Conservation (phyloP, 108 stramenopile genomes). For the Cyclotella cryptica region DNA sequence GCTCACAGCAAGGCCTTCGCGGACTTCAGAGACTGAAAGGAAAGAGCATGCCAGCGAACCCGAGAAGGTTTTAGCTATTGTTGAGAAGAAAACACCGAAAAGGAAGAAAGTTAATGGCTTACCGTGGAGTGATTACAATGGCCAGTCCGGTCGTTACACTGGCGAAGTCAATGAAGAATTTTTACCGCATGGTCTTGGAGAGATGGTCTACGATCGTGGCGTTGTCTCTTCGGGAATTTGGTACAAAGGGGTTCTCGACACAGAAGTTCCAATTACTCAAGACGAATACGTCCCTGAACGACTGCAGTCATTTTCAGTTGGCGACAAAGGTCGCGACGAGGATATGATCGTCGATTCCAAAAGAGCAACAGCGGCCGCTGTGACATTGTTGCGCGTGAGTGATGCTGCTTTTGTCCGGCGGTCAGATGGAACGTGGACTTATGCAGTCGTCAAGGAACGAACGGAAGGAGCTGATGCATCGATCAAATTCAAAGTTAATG, state of each 20-base stretch:
- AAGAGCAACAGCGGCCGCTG: slow-evolving; percentile 30
- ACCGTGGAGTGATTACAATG: slow-evolving; percentile 57
- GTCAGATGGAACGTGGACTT: slow-evolving; percentile 54
- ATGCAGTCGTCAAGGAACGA: slow-evolving; percentile 43
- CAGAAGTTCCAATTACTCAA: slow-evolving; percentile 32
- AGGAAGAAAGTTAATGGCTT: slow-evolving; percentile 49
- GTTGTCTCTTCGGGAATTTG: slow-evolving; percentile 46
- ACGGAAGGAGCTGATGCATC: slow-evolving; percentile 31
- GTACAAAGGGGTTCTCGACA: slow-evolving; percentile 56
- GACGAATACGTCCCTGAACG: slow-evolving; percentile 24
- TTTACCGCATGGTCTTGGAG: slow-evolving; percentile 41
- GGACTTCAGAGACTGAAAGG: background rate
- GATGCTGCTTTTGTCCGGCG: slow-evolving; percentile 54
- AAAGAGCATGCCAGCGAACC: background rate
- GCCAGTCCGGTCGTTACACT: slow-evolving; percentile 48
- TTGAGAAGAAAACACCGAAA: slow-evolving; percentile 17
- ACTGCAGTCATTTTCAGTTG: slow-evolving; percentile 36
- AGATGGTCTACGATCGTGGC: slow-evolving; percentile 52
- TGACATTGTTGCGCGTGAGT: slow-evolving; percentile 19
- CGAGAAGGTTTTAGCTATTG: slow-evolving; percentile 11
- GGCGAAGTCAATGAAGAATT: slow-evolving; percentile 48
- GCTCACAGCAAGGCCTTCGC: background rate
- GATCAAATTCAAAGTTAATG: slow-evolving; percentile 50
- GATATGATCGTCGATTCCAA: slow-evolving; percentile 50
- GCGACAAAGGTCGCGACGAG: slow-evolving; percentile 47